These are phyloP conservation scores for Cadophora luteo-olivacea DNA, from an alignment of 2,329 filamentous ascomycete genomes.

Conservation along the genomic window DNA sequence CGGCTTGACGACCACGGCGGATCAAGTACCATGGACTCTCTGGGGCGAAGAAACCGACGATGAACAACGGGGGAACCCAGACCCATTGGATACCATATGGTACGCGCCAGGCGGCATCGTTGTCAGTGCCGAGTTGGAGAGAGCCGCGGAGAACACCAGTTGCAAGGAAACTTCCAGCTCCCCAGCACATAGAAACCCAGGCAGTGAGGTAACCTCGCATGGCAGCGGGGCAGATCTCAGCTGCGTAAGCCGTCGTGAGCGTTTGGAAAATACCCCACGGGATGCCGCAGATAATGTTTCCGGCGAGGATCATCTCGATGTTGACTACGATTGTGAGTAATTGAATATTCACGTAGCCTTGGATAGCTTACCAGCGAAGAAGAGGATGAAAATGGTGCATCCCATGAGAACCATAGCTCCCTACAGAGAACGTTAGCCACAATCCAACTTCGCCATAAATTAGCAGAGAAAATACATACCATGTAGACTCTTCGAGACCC, in stretches of 20 bases:
- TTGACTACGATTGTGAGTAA: not conserved
- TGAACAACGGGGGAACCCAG: conserved; percentile 35
- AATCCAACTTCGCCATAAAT: too few relatives aligned
- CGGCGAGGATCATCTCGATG: conserved; percentile 24
- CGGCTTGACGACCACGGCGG: conserved; percentile 40
- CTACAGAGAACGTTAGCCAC: not conserved
- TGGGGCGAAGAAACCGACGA: conserved; percentile 43
- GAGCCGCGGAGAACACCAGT: conserved; percentile 40
- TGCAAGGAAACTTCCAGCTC: conserved; percentile 38
- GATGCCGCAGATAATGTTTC: conserved; percentile 27
- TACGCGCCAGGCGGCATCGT: conserved; percentile 33
- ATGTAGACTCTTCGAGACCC: conserved; percentile 37
- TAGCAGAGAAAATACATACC: not conserved
- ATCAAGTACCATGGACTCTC: conserved; percentile 46
- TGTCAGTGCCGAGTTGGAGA: conserved; percentile 23
- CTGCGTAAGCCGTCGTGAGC: conserved; percentile 36
- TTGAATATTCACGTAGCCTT: too few relatives aligned
- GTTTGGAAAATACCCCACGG: conserved; percentile 34
- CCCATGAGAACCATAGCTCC: conserved; percentile 28
- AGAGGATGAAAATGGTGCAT: conserved; percentile 21
- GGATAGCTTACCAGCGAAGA: conserved; percentile 15
- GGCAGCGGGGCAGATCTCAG: conserved; percentile 40
- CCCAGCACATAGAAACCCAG: conserved; percentile 43
- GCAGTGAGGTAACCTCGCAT: conserved; percentile 40
- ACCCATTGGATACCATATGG: conserved; percentile 35